Conservation (phyloP, 495 filamentous ascomycete genomes). For the Penicillium waksmanii region DNA sequence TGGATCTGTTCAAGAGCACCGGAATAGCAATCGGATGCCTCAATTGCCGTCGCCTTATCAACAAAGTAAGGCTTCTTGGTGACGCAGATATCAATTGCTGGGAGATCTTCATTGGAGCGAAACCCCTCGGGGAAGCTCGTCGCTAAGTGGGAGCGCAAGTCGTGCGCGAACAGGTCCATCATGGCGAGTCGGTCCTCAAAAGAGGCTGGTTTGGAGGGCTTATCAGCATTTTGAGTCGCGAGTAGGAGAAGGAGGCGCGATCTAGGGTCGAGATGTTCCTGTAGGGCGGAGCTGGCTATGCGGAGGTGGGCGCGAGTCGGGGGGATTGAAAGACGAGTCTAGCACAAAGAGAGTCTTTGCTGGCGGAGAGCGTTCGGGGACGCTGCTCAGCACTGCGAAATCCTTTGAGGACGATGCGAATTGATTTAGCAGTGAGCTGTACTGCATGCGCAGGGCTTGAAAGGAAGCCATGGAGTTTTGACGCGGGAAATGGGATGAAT, state of each 20-base stretch:
- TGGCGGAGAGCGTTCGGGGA: constrained; percentile 38
- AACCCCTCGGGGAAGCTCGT: constrained; percentile 10
- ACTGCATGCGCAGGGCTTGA: constrained; percentile 36
- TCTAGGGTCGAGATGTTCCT: constrained; percentile 34
- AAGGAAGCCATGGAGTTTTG: constrained; percentile 44
- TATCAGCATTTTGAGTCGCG: constrained; percentile 91
- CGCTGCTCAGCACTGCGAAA: constrained; percentile 63
- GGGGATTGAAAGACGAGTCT: constrained; percentile 93
- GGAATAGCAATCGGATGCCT: constrained; percentile 54
- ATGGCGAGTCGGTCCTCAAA: constrained; percentile 84
- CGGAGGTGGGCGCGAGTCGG: constrained; percentile 81
- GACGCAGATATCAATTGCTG: constrained; percentile 74
- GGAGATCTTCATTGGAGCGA: constrained; percentile 26
- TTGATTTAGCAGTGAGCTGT: constrained; percentile 53
- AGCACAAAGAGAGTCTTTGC: constrained; percentile 72
- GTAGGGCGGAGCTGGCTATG: constrained; percentile 72
- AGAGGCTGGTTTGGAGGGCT: constrained; percentile 77
- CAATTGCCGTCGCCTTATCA: constrained; percentile 78
- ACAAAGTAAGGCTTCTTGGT: constrained; percentile 83
- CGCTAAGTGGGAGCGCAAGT: constrained; percentile 50
- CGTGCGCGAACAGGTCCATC: constrained; percentile 81
- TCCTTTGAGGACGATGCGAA: constrained; percentile 59
- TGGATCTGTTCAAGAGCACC: constrained; percentile 65
- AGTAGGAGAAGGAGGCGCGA: constrained; percentile 78
- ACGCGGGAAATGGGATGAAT: neutral